Conservation (phyloP, 768 basidiomycete species). For the Leccinum barrowsii region DNA sequence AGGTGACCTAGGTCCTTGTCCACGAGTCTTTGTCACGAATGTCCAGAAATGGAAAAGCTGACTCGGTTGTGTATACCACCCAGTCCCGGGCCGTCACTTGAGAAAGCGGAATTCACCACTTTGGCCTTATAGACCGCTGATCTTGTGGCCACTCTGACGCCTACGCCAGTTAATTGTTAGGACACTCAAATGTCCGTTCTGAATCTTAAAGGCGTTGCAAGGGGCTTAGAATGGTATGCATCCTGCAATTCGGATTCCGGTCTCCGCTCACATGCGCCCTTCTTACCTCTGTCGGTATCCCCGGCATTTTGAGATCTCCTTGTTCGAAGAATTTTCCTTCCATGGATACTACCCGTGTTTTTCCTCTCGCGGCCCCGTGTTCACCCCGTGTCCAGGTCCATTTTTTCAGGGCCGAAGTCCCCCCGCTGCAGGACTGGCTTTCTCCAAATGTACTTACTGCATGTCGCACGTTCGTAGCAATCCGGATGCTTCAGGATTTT, state of each 20-base stretch:
- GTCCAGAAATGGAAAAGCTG: background rate
- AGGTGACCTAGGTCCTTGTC: slow-evolving; percentile 26
- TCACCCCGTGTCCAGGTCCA: background rate
- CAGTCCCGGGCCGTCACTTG: background rate
- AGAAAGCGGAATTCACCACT: slow-evolving; percentile 2
- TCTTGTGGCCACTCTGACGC: slow-evolving; percentile 8
- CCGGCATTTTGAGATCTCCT: background rate
- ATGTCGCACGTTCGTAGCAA: background rate
- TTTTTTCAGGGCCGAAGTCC: background rate
- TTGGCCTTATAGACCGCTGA: background rate
- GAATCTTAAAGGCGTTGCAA: background rate
- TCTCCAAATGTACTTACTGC: slow-evolving; percentile 1
- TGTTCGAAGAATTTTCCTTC: background rate
- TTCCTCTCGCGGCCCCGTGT: background rate
- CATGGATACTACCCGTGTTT: background rate
- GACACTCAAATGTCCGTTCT: background rate
- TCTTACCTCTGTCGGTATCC: background rate
- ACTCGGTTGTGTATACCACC: background rate
- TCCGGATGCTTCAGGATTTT: background rate
- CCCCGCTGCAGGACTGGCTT: background rate
- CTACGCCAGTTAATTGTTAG: background rate
- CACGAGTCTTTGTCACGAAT: slow-evolving; percentile 2
- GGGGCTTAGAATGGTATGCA: background rate
- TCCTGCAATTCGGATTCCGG: background rate
- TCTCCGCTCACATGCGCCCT: background rate